Evolutionary conservation across 1,284 basidiomycete species (phyloP).

Genomic region (Cryptococcus deneoformans): DNA sequence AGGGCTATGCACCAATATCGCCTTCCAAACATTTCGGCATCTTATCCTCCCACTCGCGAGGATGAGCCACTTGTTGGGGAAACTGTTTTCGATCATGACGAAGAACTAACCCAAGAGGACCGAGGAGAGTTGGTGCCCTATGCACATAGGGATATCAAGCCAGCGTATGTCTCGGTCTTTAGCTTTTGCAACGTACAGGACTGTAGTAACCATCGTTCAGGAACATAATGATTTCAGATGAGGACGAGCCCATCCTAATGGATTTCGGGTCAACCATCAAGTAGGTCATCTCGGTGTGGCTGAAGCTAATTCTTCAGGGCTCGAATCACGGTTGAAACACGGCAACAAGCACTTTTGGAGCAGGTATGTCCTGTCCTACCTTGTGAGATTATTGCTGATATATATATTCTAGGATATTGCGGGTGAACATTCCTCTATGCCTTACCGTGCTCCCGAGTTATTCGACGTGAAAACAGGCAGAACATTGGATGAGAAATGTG

Average conservation of each 20-base stretch:
- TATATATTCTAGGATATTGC: slow-evolving; percentile 68
- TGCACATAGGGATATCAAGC: slow-evolving; percentile 96
- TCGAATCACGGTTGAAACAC: slow-evolving; percentile 56
- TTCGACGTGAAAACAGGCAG: slow-evolving; percentile 92
- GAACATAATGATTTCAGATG: slow-evolving; percentile 95
- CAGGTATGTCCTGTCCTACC: slow-evolving; percentile 59
- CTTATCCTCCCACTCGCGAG: slow-evolving; percentile 31
- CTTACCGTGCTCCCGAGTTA: slow-evolving; percentile 89
- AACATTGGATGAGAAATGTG: slow-evolving; percentile 86
- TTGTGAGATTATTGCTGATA: background rate
- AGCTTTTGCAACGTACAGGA: background rate
- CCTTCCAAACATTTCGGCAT: slow-evolving; percentile 41
- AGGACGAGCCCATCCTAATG: slow-evolving; percentile 91
- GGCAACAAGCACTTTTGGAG: slow-evolving; percentile 80
- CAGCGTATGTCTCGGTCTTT: slow-evolving; percentile 62
- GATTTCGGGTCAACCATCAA: slow-evolving; percentile 81
- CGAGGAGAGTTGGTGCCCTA: slow-evolving; percentile 68
- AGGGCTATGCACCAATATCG: slow-evolving; percentile 87
- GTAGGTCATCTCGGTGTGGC: slow-evolving; percentile 16
- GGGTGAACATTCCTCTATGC: slow-evolving; percentile 94
- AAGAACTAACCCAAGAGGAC: slow-evolving; percentile 54
- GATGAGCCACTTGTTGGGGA: slow-evolving; percentile 36
- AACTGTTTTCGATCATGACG: slow-evolving; percentile 67
- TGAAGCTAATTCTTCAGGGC: slow-evolving; percentile 28
- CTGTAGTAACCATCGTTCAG: slow-evolving; percentile 49